Evolutionary conservation across 2,329 filamentous ascomycete species (phyloP), one percentile per base, ranked within the genome.

Genomic region (Aspergillus terreus): DNA sequence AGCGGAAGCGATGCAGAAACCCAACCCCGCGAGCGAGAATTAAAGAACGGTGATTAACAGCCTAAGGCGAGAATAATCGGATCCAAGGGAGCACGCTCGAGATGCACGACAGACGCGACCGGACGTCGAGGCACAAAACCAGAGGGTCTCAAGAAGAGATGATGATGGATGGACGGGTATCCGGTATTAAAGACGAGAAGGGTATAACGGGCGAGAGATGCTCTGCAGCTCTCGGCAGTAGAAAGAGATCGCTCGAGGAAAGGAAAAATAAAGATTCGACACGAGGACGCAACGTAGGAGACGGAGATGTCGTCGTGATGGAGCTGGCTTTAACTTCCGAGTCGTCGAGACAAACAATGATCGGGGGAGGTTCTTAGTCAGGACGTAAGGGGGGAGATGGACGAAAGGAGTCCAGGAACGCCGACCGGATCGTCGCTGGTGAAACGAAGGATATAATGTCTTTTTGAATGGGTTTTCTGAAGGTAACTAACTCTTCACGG

Each of bases 191-290:
- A 52, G 58, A 58, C 47, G 58, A 48, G 50, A 55, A 49, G 47
- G 49, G 55, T 30, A 45, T 47, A 50, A 46, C 15, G 23, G 38
- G 49, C 51, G 56, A 62, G 67, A 63, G 59, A 65, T 71, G 69
- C 69, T 66, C 69, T 70, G 68, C 69, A 71, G 62, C 59, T 62
- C 65, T 67, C 59, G 59, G 51, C 50, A 44, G 53, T 58, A 59
- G 49, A 57, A 57, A 60, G 58, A 47, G 51, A 50, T 46, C 40
- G 40, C 15, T 42, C 40, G 40, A 42, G 14, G 15, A 17, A n/a
- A 11, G 19, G 57, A 47, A 56, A 55, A 59, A 58, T 49, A 50
- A 53, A 52, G 27, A 50, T 46, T 58, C 50, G 56, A 62, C 53
- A 54, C 61, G 55, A 55, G 44, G 52, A 51, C 49, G 54, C 36